A percentile compares a stretch with the other conserved stretches of the same genome.
phyloP scores from a whole-genome alignment of 495 filamentous ascomycete genomes.

The Aspergillus sclerotioniger region DNA sequence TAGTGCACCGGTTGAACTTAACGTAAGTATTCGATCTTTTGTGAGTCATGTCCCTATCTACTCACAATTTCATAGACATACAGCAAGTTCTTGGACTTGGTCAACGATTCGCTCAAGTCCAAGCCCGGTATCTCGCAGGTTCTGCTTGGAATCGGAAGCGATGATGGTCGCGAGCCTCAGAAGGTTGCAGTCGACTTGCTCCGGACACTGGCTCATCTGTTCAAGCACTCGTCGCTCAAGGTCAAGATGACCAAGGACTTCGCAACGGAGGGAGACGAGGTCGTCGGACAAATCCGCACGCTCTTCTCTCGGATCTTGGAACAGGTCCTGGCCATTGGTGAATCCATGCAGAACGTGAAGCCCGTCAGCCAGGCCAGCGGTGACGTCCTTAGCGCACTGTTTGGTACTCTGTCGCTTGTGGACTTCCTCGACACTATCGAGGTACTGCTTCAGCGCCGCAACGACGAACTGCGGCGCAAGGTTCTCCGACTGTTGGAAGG shows the following conservation, averaged over 20 bases:
- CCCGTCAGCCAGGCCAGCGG: constrained; percentile 61
- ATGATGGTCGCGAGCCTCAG: constrained; percentile 57
- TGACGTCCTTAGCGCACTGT: constrained; percentile 67
- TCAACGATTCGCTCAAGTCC: constrained; percentile 68
- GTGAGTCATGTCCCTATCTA: not conserved
- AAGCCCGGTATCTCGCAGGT: constrained; percentile 66
- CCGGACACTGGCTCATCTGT: constrained; percentile 39
- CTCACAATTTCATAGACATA: constrained; percentile 46
- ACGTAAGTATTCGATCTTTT: constrained; percentile 22
- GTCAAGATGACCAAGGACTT: constrained; percentile 40
- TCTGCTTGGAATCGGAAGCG: constrained; percentile 64
- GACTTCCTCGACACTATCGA: constrained; percentile 86
- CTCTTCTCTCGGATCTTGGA: constrained; percentile 72
- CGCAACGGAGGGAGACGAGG: constrained; percentile 36
- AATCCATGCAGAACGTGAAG: constrained; percentile 58
- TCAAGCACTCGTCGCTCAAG: constrained; percentile 46
- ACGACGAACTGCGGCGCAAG: constrained; percentile 70
- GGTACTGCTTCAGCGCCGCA: constrained; percentile 67
- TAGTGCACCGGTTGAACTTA: constrained; percentile 63
- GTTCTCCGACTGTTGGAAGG: constrained; percentile 75
- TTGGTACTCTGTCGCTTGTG: constrained; percentile 74
- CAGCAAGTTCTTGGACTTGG: constrained; percentile 67
- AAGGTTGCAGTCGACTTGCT: constrained; percentile 64
- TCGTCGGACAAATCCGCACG: constrained; percentile 58
- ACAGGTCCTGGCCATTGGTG: constrained; percentile 59